Evolutionary conservation across 106 monocot genomes (phyloP).

Genomic region (Acanthochlamys bracteata): DNA sequence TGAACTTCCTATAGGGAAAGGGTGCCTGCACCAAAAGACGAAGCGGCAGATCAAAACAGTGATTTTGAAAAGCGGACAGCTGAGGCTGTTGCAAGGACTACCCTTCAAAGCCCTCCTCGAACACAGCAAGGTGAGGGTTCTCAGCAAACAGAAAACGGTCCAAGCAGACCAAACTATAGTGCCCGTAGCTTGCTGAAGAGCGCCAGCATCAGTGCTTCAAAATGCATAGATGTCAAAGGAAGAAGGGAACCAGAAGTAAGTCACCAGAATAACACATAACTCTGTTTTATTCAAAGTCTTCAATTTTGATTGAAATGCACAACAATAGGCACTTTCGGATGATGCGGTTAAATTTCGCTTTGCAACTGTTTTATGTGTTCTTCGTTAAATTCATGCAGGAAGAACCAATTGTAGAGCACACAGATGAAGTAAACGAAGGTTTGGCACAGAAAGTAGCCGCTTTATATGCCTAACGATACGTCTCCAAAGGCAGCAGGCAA

Average conservation of each 20-base stretch:
- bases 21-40: slow-evolving; percentile 27
- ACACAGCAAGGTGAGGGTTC: slow-evolving; percentile 29
- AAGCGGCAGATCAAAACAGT: slow-evolving; percentile 9
- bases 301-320: too few relatives aligned
- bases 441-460: slow-evolving; percentile 20
- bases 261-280: not conserved
- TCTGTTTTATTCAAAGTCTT: too few relatives aligned
- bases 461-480: not conserved
- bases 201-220: slow-evolving; percentile 83
- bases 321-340: too few relatives aligned
- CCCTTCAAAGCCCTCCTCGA: slow-evolving; percentile 25
- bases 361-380: not conserved
- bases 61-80: slow-evolving; percentile 30
- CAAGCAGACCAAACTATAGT: slow-evolving; percentile 50
- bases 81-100: slow-evolving; percentile 17
- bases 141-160: slow-evolving; percentile 24
- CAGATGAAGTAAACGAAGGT: slow-evolving; percentile 40
- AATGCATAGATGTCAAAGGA: slow-evolving; percentile 51
- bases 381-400: slow-evolving; percentile 20
- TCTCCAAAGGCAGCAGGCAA: too few relatives aligned
- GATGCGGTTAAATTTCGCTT: not conserved
- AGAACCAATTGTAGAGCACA: slow-evolving; percentile 20
- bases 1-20: slow-evolving; percentile 17
- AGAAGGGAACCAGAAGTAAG: slow-evolving; percentile 53
- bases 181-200: slow-evolving; percentile 71